phyloP scores from a whole-genome alignment of 1,139 yeast species.

The Meyerozyma athensensis region DNA sequence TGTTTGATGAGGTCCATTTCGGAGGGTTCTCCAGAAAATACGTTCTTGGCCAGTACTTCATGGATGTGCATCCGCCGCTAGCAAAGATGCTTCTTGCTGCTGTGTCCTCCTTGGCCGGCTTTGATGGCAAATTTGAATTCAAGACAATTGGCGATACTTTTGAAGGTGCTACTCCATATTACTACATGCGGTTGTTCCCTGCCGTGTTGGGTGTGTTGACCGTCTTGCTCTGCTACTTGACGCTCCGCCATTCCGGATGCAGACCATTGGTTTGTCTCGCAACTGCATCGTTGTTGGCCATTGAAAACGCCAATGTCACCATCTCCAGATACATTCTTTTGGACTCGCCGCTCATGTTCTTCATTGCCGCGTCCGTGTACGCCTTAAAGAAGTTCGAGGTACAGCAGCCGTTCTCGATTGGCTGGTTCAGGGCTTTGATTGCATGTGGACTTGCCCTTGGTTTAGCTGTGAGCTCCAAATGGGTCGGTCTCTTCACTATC shows the following conservation, averaged over 20 bases:
- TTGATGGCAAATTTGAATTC: slow-evolving; percentile 70
- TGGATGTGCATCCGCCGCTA: slow-evolving; percentile 63
- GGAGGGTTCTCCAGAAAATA: slow-evolving; percentile 42
- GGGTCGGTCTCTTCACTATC: slow-evolving; percentile 64
- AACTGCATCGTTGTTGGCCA: slow-evolving; percentile 61
- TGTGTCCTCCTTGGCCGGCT: slow-evolving; percentile 68
- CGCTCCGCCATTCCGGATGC: slow-evolving; percentile 83
- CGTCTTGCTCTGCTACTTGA: slow-evolving; percentile 68
- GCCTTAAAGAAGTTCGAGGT: slow-evolving; percentile 78
- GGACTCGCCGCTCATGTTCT: slow-evolving; percentile 87
- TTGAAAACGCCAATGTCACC: slow-evolving; percentile 85
- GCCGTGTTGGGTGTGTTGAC: slow-evolving; percentile 81
- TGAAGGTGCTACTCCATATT: slow-evolving; percentile 64
- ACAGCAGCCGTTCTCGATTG: slow-evolving; percentile 62
- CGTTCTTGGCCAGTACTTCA: slow-evolving; percentile 53
- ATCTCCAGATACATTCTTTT: slow-evolving; percentile 85
- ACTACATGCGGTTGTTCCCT: slow-evolving; percentile 81
- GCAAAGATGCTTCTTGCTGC: slow-evolving; percentile 80
- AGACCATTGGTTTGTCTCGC: slow-evolving; percentile 69
- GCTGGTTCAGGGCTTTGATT: slow-evolving; percentile 68
- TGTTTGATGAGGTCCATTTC: slow-evolving; percentile 34
- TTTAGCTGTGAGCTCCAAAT: slow-evolving; percentile 81
- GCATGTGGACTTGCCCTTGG: slow-evolving; percentile 83
- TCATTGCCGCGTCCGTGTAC: slow-evolving; percentile 83
- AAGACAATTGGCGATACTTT: slow-evolving; percentile 63